Conservation (phyloP, 1,284 basidiomycete species). For the Neotropicomus parvogracilis region DNA sequence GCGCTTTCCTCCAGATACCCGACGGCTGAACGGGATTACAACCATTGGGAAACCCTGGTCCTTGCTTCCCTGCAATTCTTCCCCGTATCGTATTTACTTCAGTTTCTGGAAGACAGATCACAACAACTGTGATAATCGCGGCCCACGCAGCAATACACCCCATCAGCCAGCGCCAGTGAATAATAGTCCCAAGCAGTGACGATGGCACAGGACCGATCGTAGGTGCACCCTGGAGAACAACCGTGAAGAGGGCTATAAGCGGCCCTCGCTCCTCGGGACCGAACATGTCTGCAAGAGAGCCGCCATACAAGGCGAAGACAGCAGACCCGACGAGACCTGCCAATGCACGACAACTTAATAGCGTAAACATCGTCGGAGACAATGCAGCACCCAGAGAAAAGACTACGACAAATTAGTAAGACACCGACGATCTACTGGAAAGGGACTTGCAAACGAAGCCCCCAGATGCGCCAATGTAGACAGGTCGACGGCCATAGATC, state of each 20-base stretch:
- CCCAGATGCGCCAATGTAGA: slow-evolving; percentile 23
- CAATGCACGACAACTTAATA: slow-evolving; percentile 21
- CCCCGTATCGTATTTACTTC: slow-evolving; percentile 21
- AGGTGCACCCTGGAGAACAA: slow-evolving; percentile 28
- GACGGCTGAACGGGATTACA: background rate
- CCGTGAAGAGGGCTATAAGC: slow-evolving; percentile 27
- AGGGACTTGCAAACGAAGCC: slow-evolving; percentile 21
- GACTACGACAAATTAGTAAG: slow-evolving; percentile 12
- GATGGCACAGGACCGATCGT: slow-evolving; percentile 29
- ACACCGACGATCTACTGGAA: background rate
- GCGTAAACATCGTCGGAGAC: slow-evolving; percentile 17
- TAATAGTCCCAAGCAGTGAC: slow-evolving; percentile 20
- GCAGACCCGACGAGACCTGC: slow-evolving; percentile 23
- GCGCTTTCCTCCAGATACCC: slow-evolving; percentile 17
- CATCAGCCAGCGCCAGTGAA: slow-evolving; percentile 28
- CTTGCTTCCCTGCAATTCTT: slow-evolving; percentile 10
- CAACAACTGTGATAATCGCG: slow-evolving; percentile 14
- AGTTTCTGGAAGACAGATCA: slow-evolving; percentile 24
- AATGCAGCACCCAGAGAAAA: slow-evolving; percentile 21
- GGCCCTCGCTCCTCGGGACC: slow-evolving; percentile 23
- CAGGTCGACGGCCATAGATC: slow-evolving; percentile 23
- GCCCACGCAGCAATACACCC: slow-evolving; percentile 22
- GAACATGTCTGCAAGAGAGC: slow-evolving; percentile 28
- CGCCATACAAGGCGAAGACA: slow-evolving; percentile 26
- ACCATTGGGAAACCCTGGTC: background rate